Evolutionary conservation across 2,329 filamentous ascomycete genomes (phyloP), one percentile per base, ranked within the genome.

Genomic region (Dryadomyces sulphureus): DNA sequence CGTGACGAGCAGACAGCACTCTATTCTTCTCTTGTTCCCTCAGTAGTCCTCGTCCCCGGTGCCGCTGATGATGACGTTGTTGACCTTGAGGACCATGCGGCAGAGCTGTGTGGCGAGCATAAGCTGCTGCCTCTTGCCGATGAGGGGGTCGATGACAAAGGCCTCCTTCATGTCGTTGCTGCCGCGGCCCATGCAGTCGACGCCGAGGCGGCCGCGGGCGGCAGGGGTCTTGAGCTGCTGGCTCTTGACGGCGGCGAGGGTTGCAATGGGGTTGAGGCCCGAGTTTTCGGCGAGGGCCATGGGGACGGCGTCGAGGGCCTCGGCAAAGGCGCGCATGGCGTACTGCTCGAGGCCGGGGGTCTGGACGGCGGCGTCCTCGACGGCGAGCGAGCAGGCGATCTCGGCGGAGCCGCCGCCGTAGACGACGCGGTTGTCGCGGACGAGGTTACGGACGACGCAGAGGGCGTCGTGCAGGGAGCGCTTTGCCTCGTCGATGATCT

Each of bases 401-500:
- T 98, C 92, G 41, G 92, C 90, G 25, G 92, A 86, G 65, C 93
- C 92, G 57, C 92, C 92, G 54, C 92, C 92, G 60, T 98, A 98
- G 9, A 98, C 92, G 43, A 98, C 88, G 50, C 92, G 84, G 72
- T 94, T 96, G 66, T 98, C 93, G 51, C 77, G 79, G 43, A 98
- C 92, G 40, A 98, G 72, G 67, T 98, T 98, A 57, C 93, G 84
- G 45, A 98, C 92, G 42, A 98, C 92, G 61, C 93, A 98, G 43
- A 98, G 79, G 48, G 92, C 92, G 65, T 98, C 92, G 63, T 98
- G 93, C 49, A 98, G 75, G 42, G 92, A 96, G 57, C 93, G 81
- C 72, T 95, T 95, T 46, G 93, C 93, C 67, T 98, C 93, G 60
- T 98, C 93, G 62, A 98, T 96, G 63, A 98, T 94, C 85, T 93